phyloP scores from a whole-genome alignment of 116 monocot species.

The Papilionanthe hybrid region DNA sequence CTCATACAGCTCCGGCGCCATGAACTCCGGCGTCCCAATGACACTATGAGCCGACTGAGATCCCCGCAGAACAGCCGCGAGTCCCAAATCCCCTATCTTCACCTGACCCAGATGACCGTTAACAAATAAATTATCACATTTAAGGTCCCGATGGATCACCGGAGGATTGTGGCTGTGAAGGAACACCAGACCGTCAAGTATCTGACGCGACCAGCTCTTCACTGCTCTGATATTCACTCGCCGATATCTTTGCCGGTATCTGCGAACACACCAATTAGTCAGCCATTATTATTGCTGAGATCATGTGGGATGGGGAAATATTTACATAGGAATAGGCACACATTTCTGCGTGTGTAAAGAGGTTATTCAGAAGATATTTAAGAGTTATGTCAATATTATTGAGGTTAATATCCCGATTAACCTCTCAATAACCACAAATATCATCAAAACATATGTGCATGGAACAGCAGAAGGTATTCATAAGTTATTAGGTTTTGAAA shows the following conservation, averaged over 20 bases:
- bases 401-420: too few species aligned
- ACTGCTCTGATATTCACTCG: conserved; percentile 57
- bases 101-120: conserved; percentile 86
- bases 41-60: conserved; percentile 77
- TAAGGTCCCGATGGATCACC: conserved; percentile 90
- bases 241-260: conserved; percentile 61
- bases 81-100: conserved; percentile 92
- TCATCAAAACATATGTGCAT: too few species aligned
- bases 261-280: conserved; percentile 5
- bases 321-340: too few species aligned
- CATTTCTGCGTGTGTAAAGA: too few species aligned
- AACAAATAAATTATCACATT: conserved; percentile 89
- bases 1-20: conserved; percentile 98
- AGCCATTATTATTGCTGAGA: too few species aligned
- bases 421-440: too few species aligned
- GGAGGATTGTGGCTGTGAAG: conserved; percentile 79
- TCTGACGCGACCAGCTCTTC: conserved; percentile 84
- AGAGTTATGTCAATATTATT: too few species aligned
- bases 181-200: conserved; percentile 66
- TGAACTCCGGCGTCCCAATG: conserved; percentile 99
- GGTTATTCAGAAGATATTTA: too few species aligned
- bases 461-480: too few species aligned
- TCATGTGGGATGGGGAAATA: too few species aligned
- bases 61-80: conserved; percentile 70
- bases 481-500: too few species aligned